Percentiles rank a stretch among this genome's conserved stretches.
These are phyloP conservation scores for Neckera pumila DNA, from an alignment of 225 moss, liverwort and hornwort species.

Conservation along the genomic window DNA sequence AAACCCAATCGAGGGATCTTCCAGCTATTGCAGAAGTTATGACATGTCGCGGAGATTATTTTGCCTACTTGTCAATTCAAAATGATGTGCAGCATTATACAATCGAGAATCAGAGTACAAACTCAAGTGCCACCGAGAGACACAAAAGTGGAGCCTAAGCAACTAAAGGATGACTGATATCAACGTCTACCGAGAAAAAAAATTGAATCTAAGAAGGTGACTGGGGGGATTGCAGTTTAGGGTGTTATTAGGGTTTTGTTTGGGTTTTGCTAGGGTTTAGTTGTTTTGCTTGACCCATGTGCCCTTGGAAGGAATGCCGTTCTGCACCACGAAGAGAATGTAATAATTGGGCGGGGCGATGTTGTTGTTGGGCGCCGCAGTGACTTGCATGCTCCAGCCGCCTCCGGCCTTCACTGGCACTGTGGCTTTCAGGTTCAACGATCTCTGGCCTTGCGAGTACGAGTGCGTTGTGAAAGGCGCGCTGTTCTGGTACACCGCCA, in stretches of 20 bases:
- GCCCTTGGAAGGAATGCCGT: slow-evolving; percentile 43
- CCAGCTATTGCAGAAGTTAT: neutral
- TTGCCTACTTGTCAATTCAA: neutral
- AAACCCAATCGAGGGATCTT: neutral
- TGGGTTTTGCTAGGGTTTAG: neutral
- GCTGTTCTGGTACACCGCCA: slow-evolving; percentile 29
- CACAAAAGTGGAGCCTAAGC: neutral
- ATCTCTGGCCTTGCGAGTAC: slow-evolving; percentile 59
- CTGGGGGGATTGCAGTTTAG: neutral
- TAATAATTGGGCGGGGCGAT: slow-evolving; percentile 57
- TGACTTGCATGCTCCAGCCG: slow-evolving; percentile 31
- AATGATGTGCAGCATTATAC: neutral
- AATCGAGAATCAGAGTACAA: neutral
- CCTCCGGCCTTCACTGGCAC: slow-evolving; percentile 11
- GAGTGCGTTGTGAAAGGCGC: slow-evolving; percentile 70
- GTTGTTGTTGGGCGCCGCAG: slow-evolving; percentile 24
- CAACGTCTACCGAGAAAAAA: neutral
- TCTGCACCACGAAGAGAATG: slow-evolving; percentile 46
- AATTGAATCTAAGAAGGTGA: no score
- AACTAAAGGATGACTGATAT: neutral
- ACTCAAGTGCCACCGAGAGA: neutral
- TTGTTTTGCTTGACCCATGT: slow-evolving; percentile 36
- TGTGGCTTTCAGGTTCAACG: slow-evolving; percentile 25
- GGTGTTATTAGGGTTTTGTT: neutral
- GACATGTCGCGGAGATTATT: neutral